Percentiles rank a stretch among this genome's conserved stretches.
These are phyloP conservation scores for Candida glucosophila DNA, from an alignment of 1,139 yeast genomes.

Conservation along the genomic window DNA sequence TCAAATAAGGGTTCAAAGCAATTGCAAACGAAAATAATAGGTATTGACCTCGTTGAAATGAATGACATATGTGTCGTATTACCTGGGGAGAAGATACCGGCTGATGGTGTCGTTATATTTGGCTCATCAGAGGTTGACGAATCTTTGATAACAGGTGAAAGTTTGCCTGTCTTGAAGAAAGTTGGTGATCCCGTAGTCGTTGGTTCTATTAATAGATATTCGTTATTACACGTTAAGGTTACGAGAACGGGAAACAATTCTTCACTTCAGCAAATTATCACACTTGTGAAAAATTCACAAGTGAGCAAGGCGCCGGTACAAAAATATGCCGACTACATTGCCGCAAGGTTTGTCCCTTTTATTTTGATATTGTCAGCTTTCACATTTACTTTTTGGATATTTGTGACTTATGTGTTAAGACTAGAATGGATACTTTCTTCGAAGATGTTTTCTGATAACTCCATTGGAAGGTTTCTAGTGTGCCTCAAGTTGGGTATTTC, in stretches of 20 bases:
- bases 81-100: conserved; percentile 87
- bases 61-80: conserved; percentile 69
- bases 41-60: conserved; percentile 69
- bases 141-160: conserved; percentile 85
- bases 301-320: conserved; percentile 85
- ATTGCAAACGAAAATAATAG: conserved; percentile 27
- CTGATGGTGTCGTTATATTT: conserved; percentile 73
- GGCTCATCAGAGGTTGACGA: conserved; percentile 86
- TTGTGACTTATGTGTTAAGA: conserved; percentile 21
- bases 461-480: conserved; percentile 53
- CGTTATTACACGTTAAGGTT: conserved; percentile 62
- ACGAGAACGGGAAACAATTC: conserved; percentile 73
- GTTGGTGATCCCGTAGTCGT: conserved; percentile 66
- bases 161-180: conserved; percentile 59
- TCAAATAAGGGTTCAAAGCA: conserved; percentile 2
- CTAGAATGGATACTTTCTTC: conserved; percentile 7
- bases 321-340: conserved; percentile 75
- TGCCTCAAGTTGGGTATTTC: conserved; percentile 82
- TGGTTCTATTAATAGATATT: conserved; percentile 83
- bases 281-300: conserved; percentile 84
- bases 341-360: conserved; percentile 78
- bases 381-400: conserved; percentile 68
- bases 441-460: conserved; percentile 37
- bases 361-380: conserved; percentile 52
- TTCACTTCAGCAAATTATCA: conserved; percentile 78